Conservation (phyloP, 805 yeast species). For the Yarrowia porcina region DNA sequence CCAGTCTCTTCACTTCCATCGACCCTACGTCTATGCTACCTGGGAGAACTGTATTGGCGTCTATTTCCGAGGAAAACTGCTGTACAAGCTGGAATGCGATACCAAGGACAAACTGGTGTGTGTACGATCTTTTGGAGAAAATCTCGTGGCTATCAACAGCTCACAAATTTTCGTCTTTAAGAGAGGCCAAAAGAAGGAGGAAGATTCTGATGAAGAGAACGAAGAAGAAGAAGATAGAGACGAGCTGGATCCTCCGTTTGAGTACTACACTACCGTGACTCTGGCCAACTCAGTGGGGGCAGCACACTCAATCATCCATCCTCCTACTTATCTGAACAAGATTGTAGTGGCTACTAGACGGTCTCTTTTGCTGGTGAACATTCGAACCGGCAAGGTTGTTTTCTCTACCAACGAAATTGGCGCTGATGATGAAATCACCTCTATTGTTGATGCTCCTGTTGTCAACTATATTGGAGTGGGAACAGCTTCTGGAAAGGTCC, state of each 20-base stretch:
- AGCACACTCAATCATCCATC: constrained; percentile 68
- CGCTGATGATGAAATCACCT: constrained; percentile 52
- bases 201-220: background rate
- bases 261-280: constrained; percentile 61
- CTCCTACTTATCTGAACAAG: constrained; percentile 90
- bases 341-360: constrained; percentile 75
- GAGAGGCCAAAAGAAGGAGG: constrained; percentile 44
- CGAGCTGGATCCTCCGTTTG: constrained; percentile 37
- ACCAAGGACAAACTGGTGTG: constrained; percentile 29
- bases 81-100: constrained; percentile 40
- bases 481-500: constrained; percentile 61
- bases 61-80: constrained; percentile 75
- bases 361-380: constrained; percentile 61
- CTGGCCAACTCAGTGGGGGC: constrained; percentile 64
- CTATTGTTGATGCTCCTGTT: constrained; percentile 81
- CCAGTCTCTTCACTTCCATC: constrained; percentile 70
- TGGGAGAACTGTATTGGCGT: constrained; percentile 65
- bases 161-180: constrained; percentile 54
- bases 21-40: constrained; percentile 78
- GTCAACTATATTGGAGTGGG: constrained; percentile 82
- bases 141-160: constrained; percentile 45
- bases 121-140: constrained; percentile 14
- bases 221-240: constrained; percentile 4
- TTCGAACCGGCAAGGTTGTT: constrained; percentile 71
- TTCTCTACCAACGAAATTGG: constrained; percentile 51